Evolutionary conservation across 805 yeast species (phyloP).

Genomic region (Myxozyma melibiosi): DNA sequence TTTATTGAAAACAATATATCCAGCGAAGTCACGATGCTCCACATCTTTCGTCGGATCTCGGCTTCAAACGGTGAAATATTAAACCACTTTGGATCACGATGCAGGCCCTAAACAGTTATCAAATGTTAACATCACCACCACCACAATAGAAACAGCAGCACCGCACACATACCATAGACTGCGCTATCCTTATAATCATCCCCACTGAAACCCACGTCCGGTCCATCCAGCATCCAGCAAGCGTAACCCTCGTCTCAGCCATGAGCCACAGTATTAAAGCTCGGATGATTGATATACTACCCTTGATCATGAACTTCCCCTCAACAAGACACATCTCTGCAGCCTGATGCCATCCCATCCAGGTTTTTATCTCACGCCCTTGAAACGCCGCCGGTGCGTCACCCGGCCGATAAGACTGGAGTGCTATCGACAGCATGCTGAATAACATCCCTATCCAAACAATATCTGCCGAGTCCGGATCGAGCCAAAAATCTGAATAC

Average conservation of each 20-base stretch:
- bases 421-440: slow-evolving; percentile 37
- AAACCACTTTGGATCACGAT: slow-evolving; percentile 43
- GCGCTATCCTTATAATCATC: slow-evolving; percentile 38
- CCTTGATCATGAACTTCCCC: slow-evolving; percentile 40
- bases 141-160: background rate
- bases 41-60: slow-evolving; percentile 39
- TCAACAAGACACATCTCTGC: slow-evolving; percentile 39
- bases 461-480: slow-evolving; percentile 37
- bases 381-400: slow-evolving; percentile 34
- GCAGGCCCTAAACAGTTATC: slow-evolving; percentile 36
- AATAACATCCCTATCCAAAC: slow-evolving; percentile 40
- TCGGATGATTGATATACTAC: slow-evolving; percentile 38
- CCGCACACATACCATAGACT: slow-evolving; percentile 40
- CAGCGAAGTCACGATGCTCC: slow-evolving; percentile 36
- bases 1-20: slow-evolving; percentile 37
- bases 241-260: slow-evolving; percentile 32
- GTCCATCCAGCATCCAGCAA: slow-evolving; percentile 34
- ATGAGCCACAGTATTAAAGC: slow-evolving; percentile 40
- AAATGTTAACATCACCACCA: no score
- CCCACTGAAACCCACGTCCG: slow-evolving; percentile 40
- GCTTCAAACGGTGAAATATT: slow-evolving; percentile 39
- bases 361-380: slow-evolving; percentile 32
- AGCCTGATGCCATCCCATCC: slow-evolving; percentile 38
- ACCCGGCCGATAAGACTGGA: slow-evolving; percentile 36
- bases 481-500: slow-evolving; percentile 39